Evolutionary conservation across 148 eudicot species (phyloP).

Genomic region (Linanthus parryae): DNA sequence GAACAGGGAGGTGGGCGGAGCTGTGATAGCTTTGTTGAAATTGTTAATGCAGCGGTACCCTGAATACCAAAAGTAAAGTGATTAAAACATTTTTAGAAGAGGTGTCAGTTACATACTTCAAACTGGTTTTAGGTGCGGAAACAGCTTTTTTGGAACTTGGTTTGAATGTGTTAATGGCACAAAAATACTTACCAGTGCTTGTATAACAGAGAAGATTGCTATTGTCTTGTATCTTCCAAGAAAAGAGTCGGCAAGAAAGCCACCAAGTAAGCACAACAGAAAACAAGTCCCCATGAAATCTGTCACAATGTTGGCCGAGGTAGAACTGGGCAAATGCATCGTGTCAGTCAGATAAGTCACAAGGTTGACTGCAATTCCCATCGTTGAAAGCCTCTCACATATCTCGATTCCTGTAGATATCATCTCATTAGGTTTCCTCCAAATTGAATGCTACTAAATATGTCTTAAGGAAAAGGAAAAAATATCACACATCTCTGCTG

Average conservation of each 20-base stretch:
- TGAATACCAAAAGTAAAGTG: no score
- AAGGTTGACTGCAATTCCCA: slow-evolving; percentile 96
- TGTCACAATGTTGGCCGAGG: slow-evolving; percentile 77
- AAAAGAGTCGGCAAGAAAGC: slow-evolving; percentile 81
- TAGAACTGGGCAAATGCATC: slow-evolving; percentile 81
- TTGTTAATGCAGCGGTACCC: slow-evolving; percentile 65
- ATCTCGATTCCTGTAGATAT: slow-evolving; percentile 74
- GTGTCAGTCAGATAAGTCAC: slow-evolving; percentile 72
- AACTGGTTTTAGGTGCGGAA: no score
- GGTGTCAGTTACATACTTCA: no score
- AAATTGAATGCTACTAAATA: no score
- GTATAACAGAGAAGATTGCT: slow-evolving; percentile 55
- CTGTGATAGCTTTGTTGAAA: slow-evolving; percentile 55
- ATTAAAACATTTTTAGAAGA: no score
- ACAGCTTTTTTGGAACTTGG: no score
- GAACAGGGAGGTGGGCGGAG: slow-evolving; percentile 60
- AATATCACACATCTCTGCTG: no score
- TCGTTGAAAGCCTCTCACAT: slow-evolving; percentile 87
- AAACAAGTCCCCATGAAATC: slow-evolving; percentile 88
- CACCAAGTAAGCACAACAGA: slow-evolving; percentile 80
- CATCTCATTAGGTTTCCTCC: no score
- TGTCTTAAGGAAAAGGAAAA: no score
- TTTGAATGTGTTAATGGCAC: neutral
- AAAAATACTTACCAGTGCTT: slow-evolving; percentile 40
- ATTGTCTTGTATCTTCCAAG: slow-evolving; percentile 81